Base-by-base conservation (phyloP, 768 basidiomycete genomes). In the Pleurotus citrinopileatus region DNA sequence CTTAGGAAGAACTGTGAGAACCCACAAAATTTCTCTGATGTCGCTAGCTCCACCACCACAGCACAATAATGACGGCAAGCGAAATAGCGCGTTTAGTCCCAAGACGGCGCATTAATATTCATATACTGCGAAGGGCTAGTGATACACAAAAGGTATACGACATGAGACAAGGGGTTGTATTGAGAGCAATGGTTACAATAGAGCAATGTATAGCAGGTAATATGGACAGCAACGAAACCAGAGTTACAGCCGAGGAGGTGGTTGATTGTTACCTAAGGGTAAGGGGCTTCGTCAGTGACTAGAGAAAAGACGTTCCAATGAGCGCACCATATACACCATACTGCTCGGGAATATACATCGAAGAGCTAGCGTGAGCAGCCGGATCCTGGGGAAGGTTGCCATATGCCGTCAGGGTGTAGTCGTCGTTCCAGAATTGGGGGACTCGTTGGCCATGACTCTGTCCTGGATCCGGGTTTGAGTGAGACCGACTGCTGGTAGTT, bases 401-500 rank as follows among this genome's bases (percentile, higher is more conserved):
- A 63, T 78, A 78, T 1, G 75, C 61, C 42, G 73, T 64, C 61
- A 78, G 82, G 13, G 79, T 69, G 25, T 77, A 74, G 63, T 77
- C 81, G 34, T 84, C 81, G 46, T 69, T 76, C 81, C 81, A 83
- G 58, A 72, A 83, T 55, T 81, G 79, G 3, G 76, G 78, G 54
- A 79, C 79, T 32, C 77, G 70, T 3, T 64, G 61, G 5, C 60
- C 63, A 40, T 61, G 60, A 44, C 42, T 54, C 40, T 29, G 53
- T 22, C 42, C 58, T 20, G 57, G 57, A 5, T 60, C 56, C 13
- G 60, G 17, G 45, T 65, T 63, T 22, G 63, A 53, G 42, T 55
- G 55, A 42, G 55, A 22, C 27, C 54, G 63, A 43, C 59, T 46
- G 23, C 59, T 57, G 20, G 58, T 57, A 4, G 56, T 19, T 6